Conservation (phyloP, 495 filamentous ascomycete genomes). For the Geoglossum glabrum region DNA sequence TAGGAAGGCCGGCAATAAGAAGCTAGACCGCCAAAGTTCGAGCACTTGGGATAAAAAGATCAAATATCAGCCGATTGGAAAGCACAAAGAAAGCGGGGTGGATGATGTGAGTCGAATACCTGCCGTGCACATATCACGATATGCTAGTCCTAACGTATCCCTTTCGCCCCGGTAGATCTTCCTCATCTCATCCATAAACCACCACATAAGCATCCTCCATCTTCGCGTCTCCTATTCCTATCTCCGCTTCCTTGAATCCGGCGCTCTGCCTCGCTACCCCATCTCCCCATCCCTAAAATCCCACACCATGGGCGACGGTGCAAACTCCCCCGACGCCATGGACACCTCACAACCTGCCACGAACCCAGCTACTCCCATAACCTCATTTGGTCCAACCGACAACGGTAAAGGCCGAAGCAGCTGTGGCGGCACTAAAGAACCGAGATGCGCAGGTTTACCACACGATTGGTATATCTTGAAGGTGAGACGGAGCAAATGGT, state of each 20-base stretch:
- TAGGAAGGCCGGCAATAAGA: neutral
- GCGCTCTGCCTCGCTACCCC: neutral
- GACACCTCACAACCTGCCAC: constrained; percentile 10
- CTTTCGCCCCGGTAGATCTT: constrained; percentile 40
- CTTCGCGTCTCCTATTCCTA: constrained; percentile 50
- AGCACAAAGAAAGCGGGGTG: constrained; percentile 24
- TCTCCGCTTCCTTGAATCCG: constrained; percentile 26
- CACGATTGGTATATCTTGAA: constrained; percentile 32
- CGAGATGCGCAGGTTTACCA: constrained; percentile 5
- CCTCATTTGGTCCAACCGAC: constrained; percentile 1
- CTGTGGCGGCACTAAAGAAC: neutral
- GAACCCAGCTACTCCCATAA: neutral
- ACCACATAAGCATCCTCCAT: constrained; percentile 59
- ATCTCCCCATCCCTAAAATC: constrained; percentile 9
- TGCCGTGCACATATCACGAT: constrained; percentile 7
- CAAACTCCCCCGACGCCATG: neutral
- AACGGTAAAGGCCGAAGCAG: neutral
- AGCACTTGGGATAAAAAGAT: constrained; percentile 56
- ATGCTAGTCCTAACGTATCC: constrained; percentile 3
- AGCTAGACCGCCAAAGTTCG: neutral
- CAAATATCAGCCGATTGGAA: constrained; percentile 53
- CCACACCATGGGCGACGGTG: neutral
- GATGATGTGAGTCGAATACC: constrained; percentile 34
- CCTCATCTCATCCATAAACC: constrained; percentile 61
- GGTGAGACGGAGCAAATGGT: constrained; percentile 57